A percentile compares a stretch with the other conserved stretches of the same genome.
phyloP scores from a whole-genome alignment of 1,139 yeast species.

The Insectozyma bohioensis region DNA sequence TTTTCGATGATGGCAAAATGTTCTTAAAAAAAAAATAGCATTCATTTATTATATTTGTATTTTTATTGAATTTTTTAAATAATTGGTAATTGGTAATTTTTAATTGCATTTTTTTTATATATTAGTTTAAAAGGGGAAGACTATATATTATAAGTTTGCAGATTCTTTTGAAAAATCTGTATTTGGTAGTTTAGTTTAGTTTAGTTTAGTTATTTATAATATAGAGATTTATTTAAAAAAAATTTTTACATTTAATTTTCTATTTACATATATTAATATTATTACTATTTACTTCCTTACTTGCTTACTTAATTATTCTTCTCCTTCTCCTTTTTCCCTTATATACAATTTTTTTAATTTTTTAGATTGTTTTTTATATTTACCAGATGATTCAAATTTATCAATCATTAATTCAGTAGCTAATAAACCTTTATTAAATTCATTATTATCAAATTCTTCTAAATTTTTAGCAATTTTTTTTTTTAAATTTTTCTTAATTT shows the following conservation, averaged over 20 bases:
- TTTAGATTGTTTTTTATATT: constrained; percentile 35
- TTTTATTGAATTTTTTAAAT: neutral
- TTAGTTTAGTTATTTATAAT: too few species aligned
- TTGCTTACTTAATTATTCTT: too few species aligned
- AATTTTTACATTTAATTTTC: too few species aligned
- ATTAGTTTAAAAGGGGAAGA: too few species aligned
- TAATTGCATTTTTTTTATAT: neutral
- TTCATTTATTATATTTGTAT: constrained; percentile 1
- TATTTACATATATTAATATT: too few species aligned
- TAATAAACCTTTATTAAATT: constrained; percentile 30
- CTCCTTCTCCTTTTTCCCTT: constrained; percentile 5
- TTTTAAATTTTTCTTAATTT: constrained; percentile 37
- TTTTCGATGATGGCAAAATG: constrained; percentile 8
- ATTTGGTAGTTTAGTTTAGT: too few species aligned
- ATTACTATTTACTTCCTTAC: too few species aligned
- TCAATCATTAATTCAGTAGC: constrained; percentile 27
- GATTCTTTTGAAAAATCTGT: too few species aligned
- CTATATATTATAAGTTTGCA: too few species aligned
- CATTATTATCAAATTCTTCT: constrained; percentile 20
- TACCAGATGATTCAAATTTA: constrained; percentile 32
- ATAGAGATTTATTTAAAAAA: too few species aligned
- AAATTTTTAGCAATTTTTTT: constrained; percentile 35
- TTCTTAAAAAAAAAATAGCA: neutral
- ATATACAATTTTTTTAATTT: constrained; percentile 9
- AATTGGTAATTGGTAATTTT: neutral